Percentiles rank a stretch among this genome's conserved stretches.
phyloP scores from a whole-genome alignment of 768 basidiomycete species.

The Porphyrellus cyaneotinctus region DNA sequence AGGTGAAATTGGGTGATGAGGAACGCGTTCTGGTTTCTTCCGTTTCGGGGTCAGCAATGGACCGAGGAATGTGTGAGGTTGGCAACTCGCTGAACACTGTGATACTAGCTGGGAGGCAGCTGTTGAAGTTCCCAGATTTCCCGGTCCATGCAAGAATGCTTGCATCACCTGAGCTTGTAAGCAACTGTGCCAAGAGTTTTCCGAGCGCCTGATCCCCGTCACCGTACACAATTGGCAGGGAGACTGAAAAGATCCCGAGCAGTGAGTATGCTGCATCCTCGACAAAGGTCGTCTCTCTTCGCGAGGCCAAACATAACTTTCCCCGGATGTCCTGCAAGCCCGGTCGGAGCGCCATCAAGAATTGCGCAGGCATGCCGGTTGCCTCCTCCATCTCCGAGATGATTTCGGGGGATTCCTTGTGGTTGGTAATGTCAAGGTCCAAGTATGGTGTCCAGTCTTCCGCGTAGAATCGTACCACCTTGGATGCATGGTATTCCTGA shows the following conservation, averaged over 20 bases:
- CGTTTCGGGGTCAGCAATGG: not conserved
- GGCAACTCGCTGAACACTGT: not conserved
- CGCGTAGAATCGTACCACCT: conserved; percentile 8
- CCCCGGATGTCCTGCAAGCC: conserved; percentile 2
- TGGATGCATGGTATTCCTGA: conserved; percentile 15
- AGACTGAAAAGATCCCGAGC: conserved; percentile 8
- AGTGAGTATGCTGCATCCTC: conserved; percentile 15
- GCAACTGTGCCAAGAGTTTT: conserved; percentile 3
- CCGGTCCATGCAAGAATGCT: not conserved
- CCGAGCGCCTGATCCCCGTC: conserved; percentile 10
- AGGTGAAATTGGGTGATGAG: not conserved
- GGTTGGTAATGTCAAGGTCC: conserved; percentile 2
- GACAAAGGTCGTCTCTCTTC: not conserved
- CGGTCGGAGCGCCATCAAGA: conserved; percentile 3
- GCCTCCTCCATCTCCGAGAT: conserved; percentile 10
- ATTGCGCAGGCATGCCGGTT: not conserved
- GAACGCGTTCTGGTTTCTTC: not conserved
- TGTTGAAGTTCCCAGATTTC: not conserved
- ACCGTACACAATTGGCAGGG: conserved; percentile 10
- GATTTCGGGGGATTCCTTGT: conserved; percentile 4
- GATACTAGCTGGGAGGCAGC: not conserved
- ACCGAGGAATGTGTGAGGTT: not conserved
- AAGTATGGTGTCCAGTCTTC: conserved; percentile 10
- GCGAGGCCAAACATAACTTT: conserved; percentile 7
- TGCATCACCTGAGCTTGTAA: not conserved